Percentiles rank a stretch among this genome's conserved stretches.
phyloP scores from a whole-genome alignment of 306 rosid genomes.

The Pyrus pyrifolia region DNA sequence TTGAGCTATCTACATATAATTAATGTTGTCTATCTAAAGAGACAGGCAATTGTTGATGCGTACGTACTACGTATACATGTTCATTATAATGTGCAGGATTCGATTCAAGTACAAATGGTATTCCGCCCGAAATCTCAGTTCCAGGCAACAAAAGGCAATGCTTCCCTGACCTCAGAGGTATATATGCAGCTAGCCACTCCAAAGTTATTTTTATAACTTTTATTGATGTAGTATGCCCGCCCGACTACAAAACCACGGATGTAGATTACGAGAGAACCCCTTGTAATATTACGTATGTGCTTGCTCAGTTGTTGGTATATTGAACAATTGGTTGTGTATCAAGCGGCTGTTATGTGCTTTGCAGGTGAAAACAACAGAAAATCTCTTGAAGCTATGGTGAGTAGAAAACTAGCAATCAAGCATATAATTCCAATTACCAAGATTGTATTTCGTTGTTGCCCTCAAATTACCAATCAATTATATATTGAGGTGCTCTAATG shows the following conservation, averaged over 20 bases:
- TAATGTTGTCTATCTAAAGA: background rate
- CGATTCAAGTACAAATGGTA: constrained; percentile 28
- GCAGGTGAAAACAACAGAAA: constrained; percentile 68
- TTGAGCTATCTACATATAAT: background rate
- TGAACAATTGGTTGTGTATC: background rate
- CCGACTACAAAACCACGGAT: background rate
- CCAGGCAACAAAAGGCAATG: constrained; percentile 35
- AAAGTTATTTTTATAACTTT: background rate
- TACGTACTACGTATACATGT: background rate
- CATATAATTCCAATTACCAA: background rate
- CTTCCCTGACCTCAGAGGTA: constrained; percentile 60
- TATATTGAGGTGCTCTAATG: background rate
- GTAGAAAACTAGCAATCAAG: constrained; percentile 9
- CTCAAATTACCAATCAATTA: background rate
- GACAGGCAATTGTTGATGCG: background rate
- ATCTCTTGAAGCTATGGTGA: constrained; percentile 82
- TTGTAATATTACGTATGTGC: background rate
- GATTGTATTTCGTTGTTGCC: background rate
- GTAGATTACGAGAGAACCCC: background rate
- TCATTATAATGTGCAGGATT: constrained; percentile 28
- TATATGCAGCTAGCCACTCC: background rate
- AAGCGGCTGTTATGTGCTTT: background rate
- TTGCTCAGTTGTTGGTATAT: background rate
- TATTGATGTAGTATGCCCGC: background rate
- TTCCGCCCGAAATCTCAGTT: constrained; percentile 29